A percentile compares a stretch with the other conserved stretches of the same genome.
Conservation (phyloP, 371 early-diverging fungal species). For the Lichtheimia ornata region DNA sequence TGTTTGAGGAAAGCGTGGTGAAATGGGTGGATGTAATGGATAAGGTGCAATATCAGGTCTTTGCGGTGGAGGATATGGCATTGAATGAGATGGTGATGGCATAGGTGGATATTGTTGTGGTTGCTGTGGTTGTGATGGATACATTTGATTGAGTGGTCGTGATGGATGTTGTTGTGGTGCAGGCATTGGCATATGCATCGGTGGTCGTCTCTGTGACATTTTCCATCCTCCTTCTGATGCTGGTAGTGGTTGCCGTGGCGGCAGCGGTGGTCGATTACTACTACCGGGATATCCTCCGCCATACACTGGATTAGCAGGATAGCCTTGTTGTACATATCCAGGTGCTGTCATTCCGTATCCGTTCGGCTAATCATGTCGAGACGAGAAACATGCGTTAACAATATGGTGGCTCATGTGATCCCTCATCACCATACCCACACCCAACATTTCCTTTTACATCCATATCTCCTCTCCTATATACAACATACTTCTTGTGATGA, state of each 20-base stretch:
- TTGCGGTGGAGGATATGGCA: not conserved
- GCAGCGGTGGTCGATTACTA: not conserved
- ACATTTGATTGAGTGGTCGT: not conserved
- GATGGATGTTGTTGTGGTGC: conserved; percentile 2
- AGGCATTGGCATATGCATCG: not conserved
- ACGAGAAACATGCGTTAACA: no score
- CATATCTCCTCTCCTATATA: no score
- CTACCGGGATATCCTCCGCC: no score
- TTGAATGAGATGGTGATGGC: not conserved
- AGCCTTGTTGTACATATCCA: no score
- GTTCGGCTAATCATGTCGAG: no score
- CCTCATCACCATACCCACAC: no score
- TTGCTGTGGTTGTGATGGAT: not conserved
- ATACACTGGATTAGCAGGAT: no score
- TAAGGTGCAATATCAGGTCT: no score
- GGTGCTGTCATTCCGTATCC: no score
- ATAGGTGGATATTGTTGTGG: not conserved
- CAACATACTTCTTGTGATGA: no score
- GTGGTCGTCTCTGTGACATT: not conserved
- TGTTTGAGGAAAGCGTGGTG: not conserved
- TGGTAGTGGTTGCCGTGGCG: not conserved
- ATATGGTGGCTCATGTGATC: no score
- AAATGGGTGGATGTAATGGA: not conserved
- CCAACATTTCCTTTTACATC: no score
- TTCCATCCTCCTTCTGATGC: conserved; percentile 1